A percentile compares a stretch with the other conserved stretches of the same genome.
Conservation (phyloP, 176 grass and related monocot species). For the Tillandsia fasciculata region DNA sequence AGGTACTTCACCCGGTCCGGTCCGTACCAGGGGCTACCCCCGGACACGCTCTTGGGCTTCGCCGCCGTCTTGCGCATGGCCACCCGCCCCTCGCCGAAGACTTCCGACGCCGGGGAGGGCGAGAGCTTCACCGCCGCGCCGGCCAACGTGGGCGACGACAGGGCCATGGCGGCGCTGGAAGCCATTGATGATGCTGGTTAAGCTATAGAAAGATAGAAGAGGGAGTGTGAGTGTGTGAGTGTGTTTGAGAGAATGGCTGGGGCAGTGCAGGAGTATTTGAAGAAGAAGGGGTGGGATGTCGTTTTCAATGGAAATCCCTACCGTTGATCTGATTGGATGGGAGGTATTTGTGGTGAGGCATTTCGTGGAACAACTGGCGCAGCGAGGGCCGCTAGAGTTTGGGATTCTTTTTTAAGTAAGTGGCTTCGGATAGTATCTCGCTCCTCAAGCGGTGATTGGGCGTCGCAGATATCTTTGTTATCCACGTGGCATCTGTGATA, state of each 20-base stretch:
- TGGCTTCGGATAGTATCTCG: too few relatives aligned
- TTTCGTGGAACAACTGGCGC: too few relatives aligned
- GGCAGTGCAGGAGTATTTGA: not conserved
- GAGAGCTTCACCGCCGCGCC: constrained; percentile 1
- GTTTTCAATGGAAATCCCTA: not conserved
- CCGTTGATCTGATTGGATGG: too few relatives aligned
- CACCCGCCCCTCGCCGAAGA: not conserved
- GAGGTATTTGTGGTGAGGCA: too few relatives aligned
- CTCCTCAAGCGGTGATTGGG: too few relatives aligned
- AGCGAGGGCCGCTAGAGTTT: too few relatives aligned
- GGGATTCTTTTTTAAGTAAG: too few relatives aligned
- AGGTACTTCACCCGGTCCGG: constrained; percentile 9
- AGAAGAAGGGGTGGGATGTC: not conserved
- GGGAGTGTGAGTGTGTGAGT: not conserved
- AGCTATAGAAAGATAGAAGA: not conserved
- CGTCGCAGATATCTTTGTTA: too few relatives aligned
- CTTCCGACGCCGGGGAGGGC: not conserved
- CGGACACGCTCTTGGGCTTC: not conserved
- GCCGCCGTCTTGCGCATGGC: constrained; percentile 9
- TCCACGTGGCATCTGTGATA: too few relatives aligned
- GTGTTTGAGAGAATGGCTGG: not conserved
- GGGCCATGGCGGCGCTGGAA: not conserved
- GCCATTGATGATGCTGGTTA: not conserved
- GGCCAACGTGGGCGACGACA: not conserved
- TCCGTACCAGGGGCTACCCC: constrained; percentile 8